phyloP scores from a whole-genome alignment of 2,329 filamentous ascomycete species.

The Talaromyces sp. region DNA sequence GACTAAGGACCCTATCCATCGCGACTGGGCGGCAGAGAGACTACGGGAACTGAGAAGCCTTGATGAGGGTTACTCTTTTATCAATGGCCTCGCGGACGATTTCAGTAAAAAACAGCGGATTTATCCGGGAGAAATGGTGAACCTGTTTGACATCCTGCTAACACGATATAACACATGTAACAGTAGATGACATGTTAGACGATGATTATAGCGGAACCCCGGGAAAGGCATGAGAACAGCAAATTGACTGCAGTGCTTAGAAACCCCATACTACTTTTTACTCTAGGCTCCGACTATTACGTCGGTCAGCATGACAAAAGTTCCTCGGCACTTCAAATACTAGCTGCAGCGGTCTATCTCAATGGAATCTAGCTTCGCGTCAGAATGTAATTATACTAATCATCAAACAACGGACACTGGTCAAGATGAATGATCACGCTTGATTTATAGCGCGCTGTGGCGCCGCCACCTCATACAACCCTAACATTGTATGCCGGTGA shows the following conservation, averaged over 20 bases:
- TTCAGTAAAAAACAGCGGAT: background rate
- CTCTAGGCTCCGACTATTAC: background rate
- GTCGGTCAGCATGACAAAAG: background rate
- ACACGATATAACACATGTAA: background rate
- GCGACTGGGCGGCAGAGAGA: slow-evolving; percentile 26
- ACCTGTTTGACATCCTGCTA: background rate
- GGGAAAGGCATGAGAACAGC: too few species aligned
- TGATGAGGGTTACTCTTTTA: slow-evolving; percentile 23
- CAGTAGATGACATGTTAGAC: background rate
- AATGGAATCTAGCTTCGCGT: background rate
- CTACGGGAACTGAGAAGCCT: slow-evolving; percentile 22
- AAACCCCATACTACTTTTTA: too few species aligned
- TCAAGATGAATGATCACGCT: background rate
- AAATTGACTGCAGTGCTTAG: too few species aligned
- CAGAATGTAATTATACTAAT: background rate
- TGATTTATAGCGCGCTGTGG: background rate
- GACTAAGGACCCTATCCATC: slow-evolving; percentile 22
- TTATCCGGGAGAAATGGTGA: background rate
- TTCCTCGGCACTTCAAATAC: background rate
- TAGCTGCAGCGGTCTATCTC: background rate
- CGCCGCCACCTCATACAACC: background rate
- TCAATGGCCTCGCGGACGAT: background rate
- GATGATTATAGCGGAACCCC: too few species aligned
- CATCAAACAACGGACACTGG: background rate
- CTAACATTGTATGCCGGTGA: background rate